These are phyloP conservation scores for Ilyonectria mors-panacis DNA, from an alignment of 2,329 filamentous ascomycete genomes.

Conservation along the genomic window DNA sequence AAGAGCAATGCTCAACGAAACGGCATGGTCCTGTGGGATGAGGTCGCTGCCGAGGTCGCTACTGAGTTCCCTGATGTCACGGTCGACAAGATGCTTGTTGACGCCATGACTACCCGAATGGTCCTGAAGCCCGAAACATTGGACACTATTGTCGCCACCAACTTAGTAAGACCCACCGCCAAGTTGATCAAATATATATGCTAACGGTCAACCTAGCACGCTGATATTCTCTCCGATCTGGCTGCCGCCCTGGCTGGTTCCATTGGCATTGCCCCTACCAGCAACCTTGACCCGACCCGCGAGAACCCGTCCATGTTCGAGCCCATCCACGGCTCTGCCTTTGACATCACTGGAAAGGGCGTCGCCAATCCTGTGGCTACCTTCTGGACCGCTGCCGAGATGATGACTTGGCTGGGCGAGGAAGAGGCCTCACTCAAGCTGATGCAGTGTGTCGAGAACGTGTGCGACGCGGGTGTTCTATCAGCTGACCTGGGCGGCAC, in stretches of 20 bases:
- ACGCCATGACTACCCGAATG: slow-evolving; percentile 77
- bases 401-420: slow-evolving; percentile 71
- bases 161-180: slow-evolving; percentile 56
- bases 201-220: slow-evolving; percentile 52
- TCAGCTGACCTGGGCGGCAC: slow-evolving; percentile 69
- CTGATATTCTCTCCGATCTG: slow-evolving; percentile 79
- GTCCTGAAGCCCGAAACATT: slow-evolving; percentile 71
- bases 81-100: slow-evolving; percentile 76
- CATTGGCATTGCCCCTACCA: slow-evolving; percentile 80
- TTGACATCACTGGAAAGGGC: slow-evolving; percentile 71
- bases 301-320: slow-evolving; percentile 72
- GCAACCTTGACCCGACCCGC: slow-evolving; percentile 74
- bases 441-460: slow-evolving; percentile 67
- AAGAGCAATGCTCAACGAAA: slow-evolving; percentile 78
- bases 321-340: slow-evolving; percentile 72
- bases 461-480: slow-evolving; percentile 66
- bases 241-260: slow-evolving; percentile 79
- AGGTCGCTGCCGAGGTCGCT: slow-evolving; percentile 68
- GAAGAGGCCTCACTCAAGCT: slow-evolving; percentile 64
- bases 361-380: slow-evolving; percentile 71
- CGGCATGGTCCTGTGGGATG: slow-evolving; percentile 79
- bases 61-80: slow-evolving; percentile 73
- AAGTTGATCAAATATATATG: not conserved
- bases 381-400: slow-evolving; percentile 72
- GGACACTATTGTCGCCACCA: slow-evolving; percentile 76